Percentiles rank a stretch among this genome's conserved stretches.
Evolutionary conservation across 2,329 filamentous ascomycete species (phyloP).

Genomic region (Scedosporium dehoogii): DNA sequence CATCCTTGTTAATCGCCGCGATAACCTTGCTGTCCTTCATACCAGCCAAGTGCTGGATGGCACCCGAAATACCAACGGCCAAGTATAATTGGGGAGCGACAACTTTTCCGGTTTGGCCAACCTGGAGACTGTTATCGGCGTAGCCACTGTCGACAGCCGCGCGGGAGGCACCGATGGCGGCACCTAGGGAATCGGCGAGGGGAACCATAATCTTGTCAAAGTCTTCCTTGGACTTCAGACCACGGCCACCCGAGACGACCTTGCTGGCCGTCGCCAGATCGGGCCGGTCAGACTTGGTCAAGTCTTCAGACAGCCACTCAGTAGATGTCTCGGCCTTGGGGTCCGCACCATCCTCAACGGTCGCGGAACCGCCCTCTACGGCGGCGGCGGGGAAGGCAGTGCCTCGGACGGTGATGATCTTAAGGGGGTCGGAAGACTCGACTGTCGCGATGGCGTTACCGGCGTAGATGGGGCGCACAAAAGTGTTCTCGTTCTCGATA

Average conservation of each 20-base stretch:
- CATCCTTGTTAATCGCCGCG: conserved; percentile 96
- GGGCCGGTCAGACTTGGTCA: conserved; percentile 86
- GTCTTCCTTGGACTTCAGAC: conserved; percentile 95
- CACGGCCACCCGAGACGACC: conserved; percentile 89
- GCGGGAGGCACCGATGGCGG: conserved; percentile 90
- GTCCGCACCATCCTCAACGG: conserved; percentile 73
- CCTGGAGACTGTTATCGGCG: conserved; percentile 95
- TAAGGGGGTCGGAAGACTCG: conserved; percentile 75
- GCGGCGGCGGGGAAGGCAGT: conserved; percentile 78
- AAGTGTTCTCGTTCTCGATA: conserved; percentile 85
- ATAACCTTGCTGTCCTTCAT: conserved; percentile 99
- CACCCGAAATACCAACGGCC: conserved; percentile 90
- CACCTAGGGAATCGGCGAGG: conserved; percentile 82
- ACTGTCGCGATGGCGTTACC: conserved; percentile 96
- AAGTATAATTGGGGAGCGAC: conserved; percentile 94
- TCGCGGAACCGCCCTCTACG: conserved; percentile 61
- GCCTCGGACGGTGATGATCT: conserved; percentile 85
- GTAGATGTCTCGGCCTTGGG: conserved; percentile 63
- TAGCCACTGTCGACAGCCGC: conserved; percentile 96
- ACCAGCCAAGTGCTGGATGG: conserved; percentile 94
- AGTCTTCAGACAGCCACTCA: conserved; percentile 90
- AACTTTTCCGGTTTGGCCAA: conserved; percentile 97
- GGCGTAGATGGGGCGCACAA: conserved; percentile 93
- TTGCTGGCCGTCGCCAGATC: conserved; percentile 82
- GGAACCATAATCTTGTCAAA: conserved; percentile 91